A percentile compares a stretch with the other conserved stretches of the same genome.
phyloP scores from a whole-genome alignment of 371 early-diverging fungal genomes.

The Mucor circinelloides region DNA sequence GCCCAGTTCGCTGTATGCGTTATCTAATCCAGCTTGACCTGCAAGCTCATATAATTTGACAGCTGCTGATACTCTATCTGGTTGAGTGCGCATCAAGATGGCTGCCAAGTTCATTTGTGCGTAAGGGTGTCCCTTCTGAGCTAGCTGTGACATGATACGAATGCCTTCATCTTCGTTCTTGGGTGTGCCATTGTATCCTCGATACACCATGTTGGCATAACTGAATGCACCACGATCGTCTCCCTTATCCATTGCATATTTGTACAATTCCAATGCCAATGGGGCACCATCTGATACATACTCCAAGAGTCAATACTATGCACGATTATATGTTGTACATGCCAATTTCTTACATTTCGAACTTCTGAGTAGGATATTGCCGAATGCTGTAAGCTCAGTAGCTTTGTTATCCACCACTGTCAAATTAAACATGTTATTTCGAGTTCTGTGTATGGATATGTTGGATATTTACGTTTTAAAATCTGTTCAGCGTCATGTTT shows the following conservation, averaged over 20 bases:
- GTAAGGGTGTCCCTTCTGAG: conserved; percentile 51
- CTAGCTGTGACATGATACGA: conserved; percentile 38
- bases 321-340: background rate
- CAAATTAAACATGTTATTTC: too few species aligned
- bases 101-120: conserved; percentile 55
- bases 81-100: conserved; percentile 46
- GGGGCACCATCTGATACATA: conserved; percentile 29
- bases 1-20: conserved; percentile 48
- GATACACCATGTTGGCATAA: conserved; percentile 51
- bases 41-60: conserved; percentile 52
- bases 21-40: conserved; percentile 33
- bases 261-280: conserved; percentile 40
- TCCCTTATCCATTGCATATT: conserved; percentile 43
- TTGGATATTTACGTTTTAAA: conserved; percentile 14
- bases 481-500: conserved; percentile 5
- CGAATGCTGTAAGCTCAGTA: conserved; percentile 23
- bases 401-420: conserved; percentile 22
- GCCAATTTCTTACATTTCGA: conserved; percentile 24
- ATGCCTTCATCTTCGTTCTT: conserved; percentile 41
- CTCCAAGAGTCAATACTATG: background rate
- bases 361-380: conserved; percentile 23
- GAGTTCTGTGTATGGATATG: too few species aligned
- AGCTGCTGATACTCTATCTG: conserved; percentile 31
- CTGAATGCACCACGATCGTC: conserved; percentile 52
- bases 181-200: conserved; percentile 39